Evolutionary conservation across 2,329 filamentous ascomycete species (phyloP), one percentile per base, ranked within the genome.

Genomic region (Alternaria metachromatica): DNA sequence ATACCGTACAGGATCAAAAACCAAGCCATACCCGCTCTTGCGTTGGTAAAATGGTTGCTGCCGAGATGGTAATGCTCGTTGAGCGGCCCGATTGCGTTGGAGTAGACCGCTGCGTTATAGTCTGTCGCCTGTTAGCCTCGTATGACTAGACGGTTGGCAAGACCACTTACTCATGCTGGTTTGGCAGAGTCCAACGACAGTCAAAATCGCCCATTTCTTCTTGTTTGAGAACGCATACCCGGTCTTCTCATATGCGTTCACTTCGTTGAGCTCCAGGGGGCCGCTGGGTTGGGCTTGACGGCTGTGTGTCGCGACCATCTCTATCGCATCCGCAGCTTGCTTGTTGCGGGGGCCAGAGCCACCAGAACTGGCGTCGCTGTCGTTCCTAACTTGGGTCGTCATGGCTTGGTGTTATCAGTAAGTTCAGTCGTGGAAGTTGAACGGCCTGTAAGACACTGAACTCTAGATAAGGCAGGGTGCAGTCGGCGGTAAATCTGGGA

Each of bases 1-100:
- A 96, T 93, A 28, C 92, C 92, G 76, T 96, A 96, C 2, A 89
- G 78, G 46, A 96, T 86, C 49, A 96, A 81, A 81, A 94, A 96
- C 68, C 93, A 88, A 82, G 91, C 89, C 70, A 92, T 90, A 73
- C 92, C 92, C 8, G 70, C 67, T 37, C 81, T 67, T 76, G 83
- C 67, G 78, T 82, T 59, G 71, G 77, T 90, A 18, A 71, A 65
- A 48, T 72, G 68, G 21, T 72, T 67, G 10, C 9, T 56, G 12
- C 69, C 65, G 28, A 73, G 63, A 55, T 81, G 70, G 72, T 92
- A 95, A 62, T 93, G 84, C 21, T 89, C 81, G 0, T 87, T 82
- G 26, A 88, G 82, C 18, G 81, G 81, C 55, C 64, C 73, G 33
- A 87, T 82, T 1, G 82, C 85, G 63, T 86, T 87, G 20, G 84